phyloP scores from a whole-genome alignment of 1,284 basidiomycete genomes.

The Puccinia triticina region DNA sequence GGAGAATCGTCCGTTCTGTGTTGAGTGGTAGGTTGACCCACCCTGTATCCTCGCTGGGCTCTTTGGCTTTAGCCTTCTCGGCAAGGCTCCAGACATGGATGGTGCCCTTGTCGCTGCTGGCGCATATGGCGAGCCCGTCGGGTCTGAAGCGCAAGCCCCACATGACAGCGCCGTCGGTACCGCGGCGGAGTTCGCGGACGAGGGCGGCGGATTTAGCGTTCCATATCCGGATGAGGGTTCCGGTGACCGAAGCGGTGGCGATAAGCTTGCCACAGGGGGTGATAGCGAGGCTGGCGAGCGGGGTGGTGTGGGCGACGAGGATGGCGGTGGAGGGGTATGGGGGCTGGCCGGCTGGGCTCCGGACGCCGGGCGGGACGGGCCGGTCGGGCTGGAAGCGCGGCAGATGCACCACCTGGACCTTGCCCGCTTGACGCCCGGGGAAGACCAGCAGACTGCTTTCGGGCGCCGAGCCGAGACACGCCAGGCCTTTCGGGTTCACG shows the following conservation, averaged over 20 bases:
- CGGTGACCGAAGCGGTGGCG: slow-evolving; percentile 80
- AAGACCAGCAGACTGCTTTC: slow-evolving; percentile 80
- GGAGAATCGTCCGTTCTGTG: no score
- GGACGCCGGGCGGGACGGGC: slow-evolving; percentile 67
- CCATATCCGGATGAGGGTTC: slow-evolving; percentile 88
- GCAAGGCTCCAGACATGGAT: slow-evolving; percentile 76
- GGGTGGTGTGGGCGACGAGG: slow-evolving; percentile 80
- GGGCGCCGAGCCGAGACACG: slow-evolving; percentile 76
- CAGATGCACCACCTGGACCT: slow-evolving; percentile 85
- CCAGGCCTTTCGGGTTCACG: slow-evolving; percentile 67
- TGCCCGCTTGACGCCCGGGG: slow-evolving; percentile 83
- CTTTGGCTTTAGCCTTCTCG: slow-evolving; percentile 59
- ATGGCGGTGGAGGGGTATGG: slow-evolving; percentile 65
- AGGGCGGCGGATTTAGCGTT: slow-evolving; percentile 75
- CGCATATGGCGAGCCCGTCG: slow-evolving; percentile 71
- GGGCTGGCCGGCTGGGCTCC: slow-evolving; percentile 54
- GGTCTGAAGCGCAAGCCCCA: slow-evolving; percentile 75
- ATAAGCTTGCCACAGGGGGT: slow-evolving; percentile 77
- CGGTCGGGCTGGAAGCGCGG: slow-evolving; percentile 60
- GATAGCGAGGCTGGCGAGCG: slow-evolving; percentile 75
- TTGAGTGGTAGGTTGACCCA: no score
- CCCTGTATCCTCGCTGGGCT: background rate
- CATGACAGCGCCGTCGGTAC: slow-evolving; percentile 86
- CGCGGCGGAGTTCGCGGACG: slow-evolving; percentile 78
- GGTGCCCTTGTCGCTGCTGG: slow-evolving; percentile 96